A percentile compares a stretch with the other conserved stretches of the same genome.
phyloP scores from a whole-genome alignment of 192 early-diverging fungal species.

The Jimgerdemannia flammicorona region DNA sequence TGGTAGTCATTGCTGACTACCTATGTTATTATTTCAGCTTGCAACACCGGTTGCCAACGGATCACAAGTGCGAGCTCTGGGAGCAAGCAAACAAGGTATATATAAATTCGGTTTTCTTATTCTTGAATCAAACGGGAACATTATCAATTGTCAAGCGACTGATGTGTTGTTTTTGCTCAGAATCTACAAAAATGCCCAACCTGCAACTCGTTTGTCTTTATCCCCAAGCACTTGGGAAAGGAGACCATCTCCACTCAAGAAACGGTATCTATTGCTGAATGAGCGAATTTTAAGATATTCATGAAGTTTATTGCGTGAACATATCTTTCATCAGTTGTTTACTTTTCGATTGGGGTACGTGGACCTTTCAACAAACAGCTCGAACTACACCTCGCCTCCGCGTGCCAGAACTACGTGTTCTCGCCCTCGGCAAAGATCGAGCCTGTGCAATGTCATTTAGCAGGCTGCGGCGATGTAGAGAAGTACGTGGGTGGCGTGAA shows the following conservation, averaged over 20 bases:
- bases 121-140: too few species aligned
- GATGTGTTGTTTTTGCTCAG: background rate
- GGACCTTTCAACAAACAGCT: background rate
- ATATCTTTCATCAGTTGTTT: background rate
- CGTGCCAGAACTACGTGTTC: background rate
- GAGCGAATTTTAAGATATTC: background rate
- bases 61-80: background rate
- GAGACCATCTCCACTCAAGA: background rate
- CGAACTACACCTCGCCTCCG: background rate
- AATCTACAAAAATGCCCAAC: background rate
- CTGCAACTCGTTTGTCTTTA: background rate
- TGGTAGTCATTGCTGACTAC: background rate
- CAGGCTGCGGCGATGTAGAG: background rate
- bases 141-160: too few species aligned
- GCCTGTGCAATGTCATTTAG: background rate
- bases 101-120: too few species aligned
- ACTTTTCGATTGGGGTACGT: too few species aligned
- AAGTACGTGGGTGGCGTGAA: background rate
- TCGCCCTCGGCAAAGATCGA: background rate
- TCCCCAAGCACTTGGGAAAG: background rate
- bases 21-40: background rate
- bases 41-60: background rate
- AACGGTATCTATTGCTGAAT: background rate
- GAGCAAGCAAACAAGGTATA: background rate
- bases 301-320: background rate